These are phyloP conservation scores for Ulota crispa DNA, from an alignment of 225 moss, liverwort and hornwort species.

Conservation along the genomic window DNA sequence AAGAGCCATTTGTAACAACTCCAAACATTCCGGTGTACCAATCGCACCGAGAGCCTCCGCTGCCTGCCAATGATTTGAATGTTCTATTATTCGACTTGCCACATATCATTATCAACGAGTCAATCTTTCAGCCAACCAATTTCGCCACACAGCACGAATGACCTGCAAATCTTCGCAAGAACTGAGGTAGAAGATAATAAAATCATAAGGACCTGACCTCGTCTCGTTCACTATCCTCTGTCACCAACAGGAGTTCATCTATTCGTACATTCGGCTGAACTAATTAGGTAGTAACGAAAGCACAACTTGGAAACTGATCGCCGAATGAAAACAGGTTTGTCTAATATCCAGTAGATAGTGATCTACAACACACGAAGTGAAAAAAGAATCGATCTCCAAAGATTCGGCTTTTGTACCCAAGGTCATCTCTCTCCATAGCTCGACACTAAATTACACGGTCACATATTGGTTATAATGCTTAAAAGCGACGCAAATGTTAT, in stretches of 20 bases:
- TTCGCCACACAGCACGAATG: neutral
- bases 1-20: constrained; percentile 55
- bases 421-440: neutral
- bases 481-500: neutral
- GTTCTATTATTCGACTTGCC: neutral
- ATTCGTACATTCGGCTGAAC: neutral
- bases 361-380: neutral
- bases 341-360: neutral
- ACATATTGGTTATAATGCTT: neutral
- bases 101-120: neutral
- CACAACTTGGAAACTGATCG: neutral
- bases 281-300: neutral
- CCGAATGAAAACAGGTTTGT: neutral
- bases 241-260: neutral
- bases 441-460: neutral
- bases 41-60: constrained; percentile 87
- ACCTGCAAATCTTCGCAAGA: neutral
- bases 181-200: neutral
- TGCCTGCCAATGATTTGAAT: constrained; percentile 46
- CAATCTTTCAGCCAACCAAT: neutral
- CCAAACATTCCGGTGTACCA: constrained; percentile 59
- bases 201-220: neutral
- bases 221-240: neutral
- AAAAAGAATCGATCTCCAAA: neutral
- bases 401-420: neutral